These are phyloP conservation scores for Metschnikowia cubensis DNA, from an alignment of 805 yeast genomes.

Conservation along the genomic window DNA sequence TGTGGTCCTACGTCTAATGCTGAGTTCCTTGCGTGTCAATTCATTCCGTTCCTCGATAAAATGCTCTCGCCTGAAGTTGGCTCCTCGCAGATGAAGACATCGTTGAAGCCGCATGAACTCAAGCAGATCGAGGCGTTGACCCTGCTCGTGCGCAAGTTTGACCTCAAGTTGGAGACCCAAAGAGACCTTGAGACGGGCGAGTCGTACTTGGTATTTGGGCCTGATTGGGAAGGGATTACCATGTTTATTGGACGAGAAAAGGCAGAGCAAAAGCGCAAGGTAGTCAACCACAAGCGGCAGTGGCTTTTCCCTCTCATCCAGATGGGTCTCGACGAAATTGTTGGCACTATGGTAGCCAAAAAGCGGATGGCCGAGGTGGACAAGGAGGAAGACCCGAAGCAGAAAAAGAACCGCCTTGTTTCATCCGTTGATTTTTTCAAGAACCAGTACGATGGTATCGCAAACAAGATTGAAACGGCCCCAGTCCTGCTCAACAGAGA, in stretches of 20 bases:
- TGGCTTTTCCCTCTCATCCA: conserved; percentile 36
- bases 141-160: conserved; percentile 35
- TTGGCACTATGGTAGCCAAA: conserved; percentile 19
- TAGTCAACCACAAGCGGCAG: conserved; percentile 27
- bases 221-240: conserved; percentile 34
- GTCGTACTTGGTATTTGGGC: conserved; percentile 26
- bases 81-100: conserved; percentile 20
- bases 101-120: conserved; percentile 28
- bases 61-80: conserved; percentile 31
- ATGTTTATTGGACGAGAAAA: conserved; percentile 14
- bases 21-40: conserved; percentile 24
- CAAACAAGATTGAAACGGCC: conserved; percentile 21
- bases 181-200: conserved; percentile 32
- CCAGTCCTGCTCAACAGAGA: conserved; percentile 8
- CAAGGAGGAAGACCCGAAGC: conserved; percentile 12
- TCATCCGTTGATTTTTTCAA: conserved; percentile 39
- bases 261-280: conserved; percentile 17
- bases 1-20: conserved; percentile 22
- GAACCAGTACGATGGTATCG: conserved; percentile 32
- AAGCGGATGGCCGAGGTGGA: conserved; percentile 15
- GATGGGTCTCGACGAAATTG: conserved; percentile 30
- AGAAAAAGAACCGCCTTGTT: conserved; percentile 19
- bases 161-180: conserved; percentile 35
- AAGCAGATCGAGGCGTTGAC: conserved; percentile 34
- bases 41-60: conserved; percentile 33